Conservation (phyloP, 768 basidiomycete species). For the Tubosaeta brunneosetosa region DNA sequence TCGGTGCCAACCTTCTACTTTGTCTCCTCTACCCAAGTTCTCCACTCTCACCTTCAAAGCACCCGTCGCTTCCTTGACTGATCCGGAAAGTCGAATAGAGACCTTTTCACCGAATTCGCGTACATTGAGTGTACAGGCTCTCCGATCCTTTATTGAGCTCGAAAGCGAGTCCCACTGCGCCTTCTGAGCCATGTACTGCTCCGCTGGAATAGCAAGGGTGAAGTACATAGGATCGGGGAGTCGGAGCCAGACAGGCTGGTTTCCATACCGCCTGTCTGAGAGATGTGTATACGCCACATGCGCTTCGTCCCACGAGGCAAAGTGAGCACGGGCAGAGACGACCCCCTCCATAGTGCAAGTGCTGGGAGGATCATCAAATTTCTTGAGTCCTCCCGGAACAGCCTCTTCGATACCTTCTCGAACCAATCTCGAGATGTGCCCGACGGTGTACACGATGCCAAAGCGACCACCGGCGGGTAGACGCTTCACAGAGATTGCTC, state of each 20-base stretch:
- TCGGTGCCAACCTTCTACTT: constrained; percentile 48
- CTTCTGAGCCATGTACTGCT: constrained; percentile 50
- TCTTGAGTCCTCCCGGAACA: constrained; percentile 13
- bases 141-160: constrained; percentile 32
- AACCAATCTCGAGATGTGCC: constrained; percentile 19
- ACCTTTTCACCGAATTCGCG: constrained; percentile 24
- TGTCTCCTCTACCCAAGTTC: constrained; percentile 47
- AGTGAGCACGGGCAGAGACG: constrained; percentile 39
- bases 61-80: constrained; percentile 50
- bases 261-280: constrained; percentile 30
- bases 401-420: constrained; percentile 20
- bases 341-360: constrained; percentile 29
- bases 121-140: constrained; percentile 33
- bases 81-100: constrained; percentile 44
- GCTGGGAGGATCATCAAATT: constrained; percentile 25
- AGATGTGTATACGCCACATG: constrained; percentile 37
- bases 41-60: constrained; percentile 59
- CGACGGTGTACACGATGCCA: constrained; percentile 17
- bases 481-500: constrained; percentile 22
- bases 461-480: constrained; percentile 21
- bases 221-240: constrained; percentile 51
- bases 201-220: constrained; percentile 41
- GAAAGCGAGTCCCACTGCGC: constrained; percentile 45
- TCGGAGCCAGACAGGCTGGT: constrained; percentile 34
- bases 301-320: constrained; percentile 47